Conservation (phyloP, 1,139 yeast species). For the Kurtzmaniella quercitrusa region DNA sequence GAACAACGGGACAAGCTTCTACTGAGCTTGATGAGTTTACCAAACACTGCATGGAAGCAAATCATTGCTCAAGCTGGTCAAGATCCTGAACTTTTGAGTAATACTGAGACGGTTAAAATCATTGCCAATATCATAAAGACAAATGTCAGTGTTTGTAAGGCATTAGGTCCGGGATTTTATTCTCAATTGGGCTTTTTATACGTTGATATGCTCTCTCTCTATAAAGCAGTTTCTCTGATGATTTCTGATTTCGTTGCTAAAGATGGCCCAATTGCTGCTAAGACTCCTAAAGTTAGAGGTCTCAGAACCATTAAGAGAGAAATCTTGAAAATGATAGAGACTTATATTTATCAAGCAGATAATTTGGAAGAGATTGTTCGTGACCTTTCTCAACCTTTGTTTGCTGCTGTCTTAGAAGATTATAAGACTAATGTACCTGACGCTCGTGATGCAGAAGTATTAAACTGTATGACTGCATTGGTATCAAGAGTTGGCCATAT, state of each 20-base stretch:
- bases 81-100: constrained; percentile 78
- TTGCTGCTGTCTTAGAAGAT: constrained; percentile 85
- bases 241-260: constrained; percentile 74
- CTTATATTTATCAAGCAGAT: constrained; percentile 82
- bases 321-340: constrained; percentile 82
- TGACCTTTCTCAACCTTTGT: constrained; percentile 78
- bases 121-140: constrained; percentile 92
- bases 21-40: constrained; percentile 78
- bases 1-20: constrained; percentile 70
- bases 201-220: constrained; percentile 83
- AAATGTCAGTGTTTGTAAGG: constrained; percentile 87
- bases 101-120: constrained; percentile 86
- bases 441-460: constrained; percentile 96
- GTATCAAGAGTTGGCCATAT: constrained; percentile 81
- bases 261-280: constrained; percentile 85
- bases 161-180: constrained; percentile 89
- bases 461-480: constrained; percentile 89
- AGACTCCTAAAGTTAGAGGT: constrained; percentile 93
- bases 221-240: constrained; percentile 87
- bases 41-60: constrained; percentile 92
- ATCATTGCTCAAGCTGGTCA: constrained; percentile 85
- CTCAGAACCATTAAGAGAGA: constrained; percentile 96
- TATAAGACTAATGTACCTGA: constrained; percentile 87
- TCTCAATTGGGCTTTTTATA: constrained; percentile 85
- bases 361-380: constrained; percentile 82